Evolutionary conservation across 2,329 filamentous ascomycete species (phyloP), one percentile per base, ranked within the genome.

Genomic region (Penicillium sp.): DNA sequence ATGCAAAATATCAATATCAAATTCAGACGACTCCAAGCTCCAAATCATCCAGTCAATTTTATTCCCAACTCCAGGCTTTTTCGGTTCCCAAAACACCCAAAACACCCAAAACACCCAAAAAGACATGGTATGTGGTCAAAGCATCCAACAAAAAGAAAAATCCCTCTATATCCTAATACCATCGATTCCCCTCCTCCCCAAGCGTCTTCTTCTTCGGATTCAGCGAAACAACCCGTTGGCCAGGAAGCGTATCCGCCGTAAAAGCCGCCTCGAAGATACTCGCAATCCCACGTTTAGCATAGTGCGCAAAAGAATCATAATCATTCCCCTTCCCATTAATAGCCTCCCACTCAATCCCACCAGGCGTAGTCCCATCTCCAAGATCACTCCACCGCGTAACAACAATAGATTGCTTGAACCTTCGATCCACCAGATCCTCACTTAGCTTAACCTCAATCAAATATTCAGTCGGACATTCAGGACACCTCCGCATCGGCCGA

Each of bases 361-460:
- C 36, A 2, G 84, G 82, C 10, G 75, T 77, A 2, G 71, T 77
- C 1, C 83, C 83, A 68, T 85, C 78, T 1, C 85, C 85, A 17
- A 88, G 68, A 70, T 88, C 85, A 59, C 79, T 82, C 85, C 85
- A 88, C 19, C 85, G 73, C 8, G 84, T 87, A 5, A 86, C 81
- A 5, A 85, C 78, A 53, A 88, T 79, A 1, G 82, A 80, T 56
- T 87, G 83, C 63, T 82, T 85, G 71, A 88, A 88, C 5, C 66
- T 42, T 3, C 75, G 71, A 38, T 72, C 60, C 7, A 75, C 70
- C 47, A 73, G 78, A 60, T 87, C 84, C 69, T 88, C 85, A 2
- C 81, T 75, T 58, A 87, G 74, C 60, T 83, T 84, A 7, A 87
- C 68, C 67, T 87, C 84, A 48, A 86, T 77, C 12, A 87, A 72